Evolutionary conservation across 148 eudicot genomes (phyloP), one percentile per base, ranked within the genome.

Genomic region (Nepenthes mirabilis): DNA sequence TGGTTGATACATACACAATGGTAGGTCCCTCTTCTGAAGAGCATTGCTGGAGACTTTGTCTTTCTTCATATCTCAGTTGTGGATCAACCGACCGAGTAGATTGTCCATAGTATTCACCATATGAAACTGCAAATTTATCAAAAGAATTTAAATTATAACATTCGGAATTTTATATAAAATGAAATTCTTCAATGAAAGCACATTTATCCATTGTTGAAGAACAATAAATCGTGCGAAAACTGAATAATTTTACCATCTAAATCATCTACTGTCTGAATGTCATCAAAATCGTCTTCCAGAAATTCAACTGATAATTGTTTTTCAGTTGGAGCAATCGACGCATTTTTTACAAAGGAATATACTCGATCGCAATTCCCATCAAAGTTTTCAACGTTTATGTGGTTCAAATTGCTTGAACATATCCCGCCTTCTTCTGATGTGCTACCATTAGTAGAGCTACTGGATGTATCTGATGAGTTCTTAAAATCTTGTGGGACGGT

Each of bases 261-360:
- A 76, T 91, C 97, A 70, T 85, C 79, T 37, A 73, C 95, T 43
- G 70, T 77, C 56, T 74, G 77, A 36, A 78, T 43, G 49, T 71
- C 74, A 74, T 90, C 97, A 77, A 72, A 74, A 63, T 87, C 95
- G 78, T 87, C 86, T 87, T 91, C 97, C 43, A 91, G 81, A 67
- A 62, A 91, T 65, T 83, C 87, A 58, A 88, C 86, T 37, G 97
- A 81, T 72, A 91, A 33, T 58, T 78, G 72, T 65, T 65, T 69
- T 61, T 59, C 83, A 61, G 81, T 68, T 52, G 74, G 57, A 72
- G 77, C 34, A 33, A 59, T 32, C 35, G 63, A 71, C 33, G 61
- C 37, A 35, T 55, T 61, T 73, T 61, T 68, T 36, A 56, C 57
- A 13, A 47, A 61, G 9, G 68, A 70, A 47, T 54, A 59, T 33